Percentiles rank a stretch among this genome's conserved stretches.
These are phyloP conservation scores for Takakia lepidozioides DNA, from an alignment of 225 moss, liverwort and hornwort species.

Conservation along the genomic window DNA sequence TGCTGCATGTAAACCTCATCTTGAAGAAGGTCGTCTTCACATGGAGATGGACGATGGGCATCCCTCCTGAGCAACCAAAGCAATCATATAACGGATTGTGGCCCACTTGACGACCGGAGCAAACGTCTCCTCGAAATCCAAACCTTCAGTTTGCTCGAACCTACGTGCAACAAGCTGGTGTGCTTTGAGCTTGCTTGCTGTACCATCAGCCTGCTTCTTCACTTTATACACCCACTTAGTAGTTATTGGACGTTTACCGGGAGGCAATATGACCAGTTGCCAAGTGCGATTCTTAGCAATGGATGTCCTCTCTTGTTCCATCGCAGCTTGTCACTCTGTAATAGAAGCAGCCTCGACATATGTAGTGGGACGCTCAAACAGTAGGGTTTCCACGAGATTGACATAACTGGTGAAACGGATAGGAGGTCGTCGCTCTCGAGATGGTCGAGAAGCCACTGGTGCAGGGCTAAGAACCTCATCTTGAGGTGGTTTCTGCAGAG, in stretches of 20 bases:
- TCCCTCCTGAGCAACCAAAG: background rate
- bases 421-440: no score
- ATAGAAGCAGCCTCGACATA: background rate
- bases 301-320: background rate
- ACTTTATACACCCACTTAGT: constrained; percentile 4
- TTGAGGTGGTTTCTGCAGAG: no score
- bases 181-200: background rate
- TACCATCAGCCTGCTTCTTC: no score
- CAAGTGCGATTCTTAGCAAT: constrained; percentile 1
- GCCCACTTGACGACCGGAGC: constrained; percentile 4
- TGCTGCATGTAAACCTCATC: constrained; percentile 8
- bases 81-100: background rate
- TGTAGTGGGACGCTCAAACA: no score
- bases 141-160: background rate
- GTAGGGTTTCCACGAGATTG: background rate
- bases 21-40: constrained; percentile 7
- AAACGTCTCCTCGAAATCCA: constrained; percentile 4
- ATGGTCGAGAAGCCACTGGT: no score
- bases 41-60: background rate
- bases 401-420: background rate
- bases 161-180: background rate
- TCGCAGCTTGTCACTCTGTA: background rate
- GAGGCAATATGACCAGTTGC: background rate
- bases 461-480: no score
- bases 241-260: background rate